Conservation (phyloP, 768 basidiomycete species). For the Boletus huronensis region DNA sequence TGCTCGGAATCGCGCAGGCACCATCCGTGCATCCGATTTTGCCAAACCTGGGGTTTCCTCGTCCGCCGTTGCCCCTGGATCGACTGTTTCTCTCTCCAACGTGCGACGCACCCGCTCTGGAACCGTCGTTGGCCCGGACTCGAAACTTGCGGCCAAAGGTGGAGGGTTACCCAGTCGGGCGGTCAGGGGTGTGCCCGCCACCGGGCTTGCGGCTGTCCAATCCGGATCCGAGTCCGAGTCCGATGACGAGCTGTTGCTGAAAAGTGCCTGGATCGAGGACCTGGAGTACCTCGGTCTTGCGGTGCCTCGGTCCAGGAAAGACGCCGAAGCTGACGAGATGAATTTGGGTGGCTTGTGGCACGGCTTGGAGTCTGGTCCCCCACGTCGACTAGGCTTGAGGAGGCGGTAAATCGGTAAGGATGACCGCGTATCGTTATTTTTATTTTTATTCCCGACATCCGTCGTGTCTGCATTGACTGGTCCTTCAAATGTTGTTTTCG, state of each 20-base stretch:
- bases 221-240: slow-evolving; percentile 16
- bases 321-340: slow-evolving; percentile 25
- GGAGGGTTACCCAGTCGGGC: neutral
- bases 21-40: slow-evolving; percentile 50
- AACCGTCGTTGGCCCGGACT: slow-evolving; percentile 38
- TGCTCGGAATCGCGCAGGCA: slow-evolving; percentile 44
- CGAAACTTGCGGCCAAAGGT: slow-evolving; percentile 17
- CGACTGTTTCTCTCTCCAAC: slow-evolving; percentile 4
- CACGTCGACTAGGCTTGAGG: slow-evolving; percentile 8
- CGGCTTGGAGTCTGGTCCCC: slow-evolving; percentile 3
- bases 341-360: slow-evolving; percentile 22
- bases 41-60: slow-evolving; percentile 11
- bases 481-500: neutral
- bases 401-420: slow-evolving; percentile 5
- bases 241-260: slow-evolving; percentile 26
- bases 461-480: neutral
- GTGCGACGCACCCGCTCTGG: slow-evolving; percentile 47
- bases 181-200: neutral
- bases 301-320: neutral
- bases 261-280: slow-evolving; percentile 20
- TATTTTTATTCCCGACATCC: neutral
- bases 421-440: neutral
- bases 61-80: neutral
- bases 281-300: slow-evolving; percentile 20
- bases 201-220: neutral